Evolutionary conservation across 2,329 filamentous ascomycete species (phyloP), one percentile per base, ranked within the genome.

Genomic region (Zymoseptoria tritici): DNA sequence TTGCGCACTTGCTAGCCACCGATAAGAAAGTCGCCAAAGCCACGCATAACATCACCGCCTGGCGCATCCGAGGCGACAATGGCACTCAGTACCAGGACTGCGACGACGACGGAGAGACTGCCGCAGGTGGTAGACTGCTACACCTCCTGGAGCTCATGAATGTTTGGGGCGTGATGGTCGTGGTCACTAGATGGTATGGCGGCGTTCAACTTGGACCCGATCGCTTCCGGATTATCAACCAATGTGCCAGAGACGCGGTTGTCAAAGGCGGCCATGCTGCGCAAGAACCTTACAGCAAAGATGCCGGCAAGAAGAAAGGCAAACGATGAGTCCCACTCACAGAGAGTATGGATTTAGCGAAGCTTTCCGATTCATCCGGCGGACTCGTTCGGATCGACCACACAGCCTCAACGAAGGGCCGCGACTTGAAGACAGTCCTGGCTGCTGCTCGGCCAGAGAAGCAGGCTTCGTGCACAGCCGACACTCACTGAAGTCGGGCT

Each of bases 111-210:
- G 94, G 94, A 2, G 94, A 99, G 80, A 89, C 89, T 24, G 94
- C 94, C 5, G 94, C 94, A 0, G 94, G 94, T 0, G 86, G 88
- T 0, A 82, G 94, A 50, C 75, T 99, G 70, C 76, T 97, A 61
- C 91, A 96, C 76, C 78, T 99, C 29, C 88, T 99, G 86, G 91
- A 97, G 78, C 77, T 96, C 62, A 97, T 97, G 90, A 90, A 92
- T 70, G 81, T 95, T 9, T 97, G 92, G 91, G 85, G 95, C 74
- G 87, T 88, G 16, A 87, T 97, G 78, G 91, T 99, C 0, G 88
- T 99, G 3, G 93, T 99, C 26, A 91, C 90, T 49, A 79, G 94
- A 63, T 99, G 94, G 94, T 99, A 96, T 74, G 94, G 94, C 3
- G 94, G 94, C 1, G 83, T 96, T 60, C 88, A 91, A 68, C 76